These are phyloP conservation scores for Digitaria exilis DNA, from an alignment of 202 grass and related monocot species.

Conservation along the genomic window DNA sequence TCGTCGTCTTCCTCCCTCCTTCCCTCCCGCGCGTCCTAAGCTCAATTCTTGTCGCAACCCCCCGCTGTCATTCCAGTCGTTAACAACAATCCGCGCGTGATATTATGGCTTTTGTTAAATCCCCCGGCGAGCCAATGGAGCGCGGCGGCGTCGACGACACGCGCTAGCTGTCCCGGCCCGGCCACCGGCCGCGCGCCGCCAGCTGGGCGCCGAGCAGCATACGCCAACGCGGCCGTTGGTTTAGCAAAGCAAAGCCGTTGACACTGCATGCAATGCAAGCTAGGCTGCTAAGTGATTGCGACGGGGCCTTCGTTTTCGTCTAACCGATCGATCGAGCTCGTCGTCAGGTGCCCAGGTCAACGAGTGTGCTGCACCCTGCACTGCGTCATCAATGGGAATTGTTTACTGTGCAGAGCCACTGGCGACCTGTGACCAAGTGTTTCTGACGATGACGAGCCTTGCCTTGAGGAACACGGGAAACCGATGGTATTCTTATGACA, in stretches of 20 bases:
- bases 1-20: background rate
- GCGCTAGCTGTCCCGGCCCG: constrained; percentile 1
- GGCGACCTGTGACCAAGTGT: background rate
- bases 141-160: background rate
- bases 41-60: background rate
- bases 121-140: background rate
- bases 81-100: background rate
- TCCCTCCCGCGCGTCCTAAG: background rate
- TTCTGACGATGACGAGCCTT: background rate
- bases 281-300: background rate
- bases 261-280: background rate
- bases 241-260: constrained; percentile 20
- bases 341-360: constrained; percentile 22
- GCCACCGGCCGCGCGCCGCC: constrained; percentile 4
- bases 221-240: background rate
- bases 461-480: background rate
- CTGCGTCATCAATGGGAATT: background rate
- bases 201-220: background rate
- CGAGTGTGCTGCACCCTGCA: background rate
- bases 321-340: background rate
- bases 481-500: background rate
- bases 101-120: background rate
- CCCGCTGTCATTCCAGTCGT: constrained; percentile 7
- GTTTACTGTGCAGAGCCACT: background rate
- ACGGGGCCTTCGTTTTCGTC: background rate